Base-by-base conservation (phyloP, 352 stramenopile species). In the Phytophthora constricta region DNA sequence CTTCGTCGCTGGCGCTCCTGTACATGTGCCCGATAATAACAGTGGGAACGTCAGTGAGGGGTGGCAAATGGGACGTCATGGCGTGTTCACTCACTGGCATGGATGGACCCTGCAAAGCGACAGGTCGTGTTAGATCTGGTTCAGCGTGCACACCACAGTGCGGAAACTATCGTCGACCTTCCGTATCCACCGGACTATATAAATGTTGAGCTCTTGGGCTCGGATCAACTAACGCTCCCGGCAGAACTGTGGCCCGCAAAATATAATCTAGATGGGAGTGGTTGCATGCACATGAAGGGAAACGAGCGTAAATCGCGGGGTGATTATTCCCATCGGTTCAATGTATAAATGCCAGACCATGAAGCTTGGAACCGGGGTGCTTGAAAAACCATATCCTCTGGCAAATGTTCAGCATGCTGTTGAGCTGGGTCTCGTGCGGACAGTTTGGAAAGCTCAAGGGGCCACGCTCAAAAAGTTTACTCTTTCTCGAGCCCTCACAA, bases 381-480 rank as follows among this genome's bases (percentile, higher is more conserved):
- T 47, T 20, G 19, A 4, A 27, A 65, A 48, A 9, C 20, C 49
- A 5, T 14, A 51, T 13, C 26, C 48, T 14, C 8, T 69, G 7
- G 22, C 53, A 5, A 66, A 39, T 26, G 13, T 34, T 5, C 34
- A 61, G n/a, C 68, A 68, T 50, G 62, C 62, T 11, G 68, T 76
- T 13, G 62, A 76, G n/a, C 8, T 76, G 2, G 61, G 50, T 2
- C 19, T 52, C 2, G 62, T 68, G 2, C 61, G 70, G n/a, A 68
- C 59, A 5, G 54, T 69, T 0, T 69, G 55, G 59, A 76, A 76
- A 17, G 68, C 68, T 0, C 68, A 71, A 47, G 53, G 68, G 9
- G 47, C 52, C 2, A 76, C 62, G n/a, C 20, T 76, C 1, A 52
- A 55, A 7, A 45, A 62, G 0, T 58, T 71, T 2, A 37, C 5